Percentiles rank a stretch among this genome's conserved stretches.
Conservation (phyloP, 306 rosid genomes). For the Boehmeria nivea region DNA sequence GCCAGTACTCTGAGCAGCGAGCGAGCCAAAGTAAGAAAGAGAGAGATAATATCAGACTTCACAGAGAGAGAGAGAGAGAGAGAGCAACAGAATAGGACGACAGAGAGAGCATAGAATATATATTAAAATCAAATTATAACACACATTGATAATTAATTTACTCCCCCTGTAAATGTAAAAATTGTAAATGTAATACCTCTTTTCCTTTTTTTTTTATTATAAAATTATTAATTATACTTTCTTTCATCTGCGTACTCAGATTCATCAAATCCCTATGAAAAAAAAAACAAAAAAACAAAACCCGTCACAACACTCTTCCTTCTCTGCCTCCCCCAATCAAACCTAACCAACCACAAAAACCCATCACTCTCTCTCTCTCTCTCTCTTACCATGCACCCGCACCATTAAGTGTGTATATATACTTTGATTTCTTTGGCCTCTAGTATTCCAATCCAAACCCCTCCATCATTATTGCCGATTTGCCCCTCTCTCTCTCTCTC, state of each 20-base stretch:
- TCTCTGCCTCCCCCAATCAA: no score
- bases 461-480: no score
- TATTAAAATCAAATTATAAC: slow-evolving; percentile 14
- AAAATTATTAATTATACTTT: not conserved
- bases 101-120: slow-evolving; percentile 26
- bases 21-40: slow-evolving; percentile 13
- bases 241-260: slow-evolving; percentile 34
- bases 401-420: no score
- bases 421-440: no score
- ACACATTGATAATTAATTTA: no score
- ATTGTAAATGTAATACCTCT: no score
- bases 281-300: not conserved
- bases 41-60: not conserved
- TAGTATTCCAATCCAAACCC: no score
- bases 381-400: no score
- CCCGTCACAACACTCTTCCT: not conserved
- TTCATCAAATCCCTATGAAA: slow-evolving; percentile 57
- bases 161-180: no score
- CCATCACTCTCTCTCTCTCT: slow-evolving; percentile 8
- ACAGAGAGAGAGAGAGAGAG: slow-evolving; percentile 9
- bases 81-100: slow-evolving; percentile 28
- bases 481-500: not conserved
- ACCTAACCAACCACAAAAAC: no score
- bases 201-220: not conserved
- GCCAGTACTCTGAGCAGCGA: no score